These are phyloP conservation scores for Eucalyptus virginea DNA, from an alignment of 345 rosid genomes.

Conservation along the genomic window DNA sequence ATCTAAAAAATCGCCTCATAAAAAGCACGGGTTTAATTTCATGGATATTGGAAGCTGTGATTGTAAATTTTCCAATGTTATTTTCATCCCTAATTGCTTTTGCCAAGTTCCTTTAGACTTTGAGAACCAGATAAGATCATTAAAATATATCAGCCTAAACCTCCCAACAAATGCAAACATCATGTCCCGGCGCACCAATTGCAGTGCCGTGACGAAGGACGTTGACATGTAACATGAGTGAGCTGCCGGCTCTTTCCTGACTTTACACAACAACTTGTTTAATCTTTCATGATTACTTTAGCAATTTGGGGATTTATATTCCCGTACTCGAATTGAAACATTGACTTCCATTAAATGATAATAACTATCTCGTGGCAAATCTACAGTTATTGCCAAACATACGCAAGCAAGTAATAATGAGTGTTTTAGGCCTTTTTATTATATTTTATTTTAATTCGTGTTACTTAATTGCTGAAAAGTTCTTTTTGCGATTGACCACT, in stretches of 20 bases:
- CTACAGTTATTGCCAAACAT: not conserved
- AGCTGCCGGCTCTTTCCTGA: not conserved
- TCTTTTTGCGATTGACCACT: not conserved
- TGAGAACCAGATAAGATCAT: not conserved
- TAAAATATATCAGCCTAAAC: not conserved
- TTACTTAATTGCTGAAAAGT: too few species aligned
- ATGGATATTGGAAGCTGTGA: not conserved
- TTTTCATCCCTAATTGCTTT: not conserved
- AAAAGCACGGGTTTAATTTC: not conserved
- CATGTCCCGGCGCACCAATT: not conserved
- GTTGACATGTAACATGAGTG: not conserved
- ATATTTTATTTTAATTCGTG: too few species aligned
- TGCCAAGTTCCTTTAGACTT: not conserved
- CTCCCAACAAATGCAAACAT: not conserved
- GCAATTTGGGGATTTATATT: not conserved
- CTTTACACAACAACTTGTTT: not conserved
- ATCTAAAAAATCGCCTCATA: not conserved
- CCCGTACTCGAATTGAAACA: not conserved
- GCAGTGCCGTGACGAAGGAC: not conserved
- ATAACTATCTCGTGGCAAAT: not conserved
- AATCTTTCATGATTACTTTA: not conserved
- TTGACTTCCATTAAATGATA: not conserved
- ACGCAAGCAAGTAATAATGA: not conserved
- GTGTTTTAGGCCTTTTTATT: not conserved
- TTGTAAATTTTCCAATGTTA: not conserved